These are phyloP conservation scores for Glebionis coronaria DNA, from an alignment of 129 eudicot genomes.

Conservation along the genomic window DNA sequence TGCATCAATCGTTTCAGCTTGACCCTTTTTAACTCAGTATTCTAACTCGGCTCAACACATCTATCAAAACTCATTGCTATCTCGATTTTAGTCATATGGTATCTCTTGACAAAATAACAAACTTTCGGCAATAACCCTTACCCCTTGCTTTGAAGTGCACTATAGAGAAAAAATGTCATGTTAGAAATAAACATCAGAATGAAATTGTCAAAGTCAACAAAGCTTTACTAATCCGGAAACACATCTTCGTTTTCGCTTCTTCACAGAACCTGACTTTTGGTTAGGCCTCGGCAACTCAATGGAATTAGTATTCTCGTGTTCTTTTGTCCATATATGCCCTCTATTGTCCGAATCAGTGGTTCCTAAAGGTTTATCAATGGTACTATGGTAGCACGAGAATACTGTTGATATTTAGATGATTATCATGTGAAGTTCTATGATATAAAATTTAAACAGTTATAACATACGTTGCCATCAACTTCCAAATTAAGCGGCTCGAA, in stretches of 20 bases:
- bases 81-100: too few relatives aligned
- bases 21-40: too few relatives aligned
- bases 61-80: too few relatives aligned
- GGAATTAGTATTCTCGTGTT: slow-evolving; percentile 32
- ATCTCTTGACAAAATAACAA: too few relatives aligned
- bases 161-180: slow-evolving; percentile 29
- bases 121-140: too few relatives aligned
- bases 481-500: slow-evolving; percentile 72
- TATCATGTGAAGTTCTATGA: neutral
- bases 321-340: slow-evolving; percentile 33
- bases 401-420: slow-evolving; percentile 4
- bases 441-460: neutral
- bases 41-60: too few relatives aligned
- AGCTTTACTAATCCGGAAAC: slow-evolving; percentile 73
- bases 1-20: too few relatives aligned
- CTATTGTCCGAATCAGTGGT: slow-evolving; percentile 31
- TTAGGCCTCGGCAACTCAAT: slow-evolving; percentile 41
- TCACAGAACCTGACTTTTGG: slow-evolving; percentile 45
- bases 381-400: slow-evolving; percentile 22
- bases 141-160: slow-evolving; percentile 66
- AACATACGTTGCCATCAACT: slow-evolving; percentile 63
- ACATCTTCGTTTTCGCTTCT: slow-evolving; percentile 59
- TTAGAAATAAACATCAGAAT: neutral
- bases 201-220: slow-evolving; percentile 20
- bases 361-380: slow-evolving; percentile 21